Base-by-base conservation (phyloP, 768 basidiomycete species). In the Hygrophorus pudorinus region DNA sequence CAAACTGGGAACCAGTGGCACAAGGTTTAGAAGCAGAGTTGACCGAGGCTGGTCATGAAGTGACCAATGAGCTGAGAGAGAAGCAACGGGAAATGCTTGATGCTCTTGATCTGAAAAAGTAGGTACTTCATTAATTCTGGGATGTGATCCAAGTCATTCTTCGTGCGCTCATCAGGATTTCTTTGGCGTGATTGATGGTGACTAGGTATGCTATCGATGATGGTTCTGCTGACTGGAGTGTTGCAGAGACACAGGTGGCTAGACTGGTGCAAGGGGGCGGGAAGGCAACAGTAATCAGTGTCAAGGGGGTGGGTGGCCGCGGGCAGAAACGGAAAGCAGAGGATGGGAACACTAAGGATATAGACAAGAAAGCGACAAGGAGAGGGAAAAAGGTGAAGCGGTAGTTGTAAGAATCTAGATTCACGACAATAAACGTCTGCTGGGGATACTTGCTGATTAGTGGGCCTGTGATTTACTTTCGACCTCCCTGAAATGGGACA, bases 81-180 rank as follows among this genome's bases (percentile, higher is more conserved):
- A 76, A 83, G 60, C 92, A 97, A 63, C 71, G 83, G 17, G 84
- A 85, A 61, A 78, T 97, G 71, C 80, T 98, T 39, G 80, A 89
- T 51, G 76, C 86, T 16, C 71, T 99, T 24, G 91, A 97, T 65
- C 64, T 97, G 48, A 77, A 71, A 64, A 83, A 84, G 91, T 97
- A 58, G 74, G 88, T 72, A 33, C 11, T 37, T 17, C 47, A 14
- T 14, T n/a, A n/a, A n/a, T n/a, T n/a, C 41, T 12, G 47, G 42
- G 41, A 32, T 47, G 5, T 3, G 2, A 18, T 33, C 30, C 32
- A 28, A 28, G 18, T 42, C 16, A 3, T n/a, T 16, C 32, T 42
- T 51, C 21, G 40, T 40, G 24, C 44, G 33, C 50, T 51, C 44
- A 36, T 53, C 50, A 55, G 48, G 45, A 52, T 51, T 38, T 43